Base-by-base conservation (phyloP, 2,329 filamentous ascomycete species). In the Trichoderma atrobrunneum region DNA sequence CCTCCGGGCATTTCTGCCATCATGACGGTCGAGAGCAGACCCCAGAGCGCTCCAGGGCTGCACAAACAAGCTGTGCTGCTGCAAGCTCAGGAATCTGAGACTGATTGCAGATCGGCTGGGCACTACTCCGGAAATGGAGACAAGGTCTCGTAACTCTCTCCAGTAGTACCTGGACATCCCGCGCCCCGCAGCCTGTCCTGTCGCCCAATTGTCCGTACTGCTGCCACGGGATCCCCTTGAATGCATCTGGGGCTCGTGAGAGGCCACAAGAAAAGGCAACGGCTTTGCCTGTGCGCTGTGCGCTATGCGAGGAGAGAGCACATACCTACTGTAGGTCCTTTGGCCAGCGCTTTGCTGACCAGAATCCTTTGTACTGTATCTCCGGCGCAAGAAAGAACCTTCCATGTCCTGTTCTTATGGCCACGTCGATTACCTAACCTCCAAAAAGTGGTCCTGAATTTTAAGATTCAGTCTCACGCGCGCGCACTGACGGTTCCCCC, bases 41-140 rank as follows among this genome's bases (percentile, higher is more conserved):
- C 56, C 66, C 36, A 51, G 57, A 61, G 66, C 18, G 54, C 39
- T 21, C 60, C 68, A 63, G 43, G 68, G 68, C 67, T 57, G 54
- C 48, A 56, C 62, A 65, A 62, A 71, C 69, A 65, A 56, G 51
- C 48, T 28, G 48, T 30, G 26, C n/a, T 59, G 36, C 59, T 66
- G 39, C 68, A 65, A 39, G 51, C 67, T 43, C 65, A 69, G 68
- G 76, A 79, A 80, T 80, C 79, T 80, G 78, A 80, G 78, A 80
- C 79, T 78, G 78, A 76, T 60, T 79, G 79, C 78, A 80, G 78
- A 80, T 80, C 79, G 77, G 75, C 73, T 76, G 74, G 74, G 56
- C 66, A 28, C 66, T 69, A 62, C 66, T 69, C 57, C 66, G 56
- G 76, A 78, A 78, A 79, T 76, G 77, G 77, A 66, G 76, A 72